Percentiles rank a stretch among this genome's conserved stretches.
These are phyloP conservation scores for Fonsecaea pugnacius DNA, from an alignment of 2,329 filamentous ascomycete genomes.

Conservation along the genomic window DNA sequence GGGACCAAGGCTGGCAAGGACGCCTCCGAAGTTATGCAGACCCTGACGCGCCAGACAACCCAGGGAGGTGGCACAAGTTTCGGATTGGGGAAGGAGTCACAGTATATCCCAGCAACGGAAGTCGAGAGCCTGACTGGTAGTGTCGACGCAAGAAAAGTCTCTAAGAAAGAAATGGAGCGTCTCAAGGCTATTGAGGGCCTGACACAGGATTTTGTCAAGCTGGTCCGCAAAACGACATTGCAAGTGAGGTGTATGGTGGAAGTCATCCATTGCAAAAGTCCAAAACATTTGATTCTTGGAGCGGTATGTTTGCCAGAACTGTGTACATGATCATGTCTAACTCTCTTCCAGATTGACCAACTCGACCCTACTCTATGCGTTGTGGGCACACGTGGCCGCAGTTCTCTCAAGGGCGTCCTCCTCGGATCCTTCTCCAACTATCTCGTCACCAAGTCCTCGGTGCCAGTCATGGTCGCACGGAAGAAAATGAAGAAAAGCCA, in stretches of 20 bases:
- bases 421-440: slow-evolving; percentile 98
- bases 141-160: slow-evolving; percentile 56
- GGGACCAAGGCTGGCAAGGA: slow-evolving; percentile 76
- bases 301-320: slow-evolving; percentile 59
- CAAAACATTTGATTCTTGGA: slow-evolving; percentile 93
- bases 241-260: slow-evolving; percentile 94
- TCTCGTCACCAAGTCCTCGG: slow-evolving; percentile 91
- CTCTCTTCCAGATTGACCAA: slow-evolving; percentile 72
- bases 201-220: slow-evolving; percentile 78
- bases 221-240: slow-evolving; percentile 86
- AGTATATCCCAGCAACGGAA: slow-evolving; percentile 44
- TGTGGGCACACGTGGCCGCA: slow-evolving; percentile 86
- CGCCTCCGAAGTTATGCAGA: slow-evolving; percentile 72
- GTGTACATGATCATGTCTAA: slow-evolving; percentile 13
- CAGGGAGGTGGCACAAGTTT: slow-evolving; percentile 39
- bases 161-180: slow-evolving; percentile 75
- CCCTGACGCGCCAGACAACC: slow-evolving; percentile 56
- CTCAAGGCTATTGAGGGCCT: slow-evolving; percentile 80
- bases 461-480: slow-evolving; percentile 96
- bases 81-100: slow-evolving; percentile 30
- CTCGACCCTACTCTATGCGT: slow-evolving; percentile 91
- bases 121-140: slow-evolving; percentile 50
- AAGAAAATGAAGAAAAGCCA: slow-evolving; percentile 76
- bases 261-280: slow-evolving; percentile 97
- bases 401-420: slow-evolving; percentile 90